Evolutionary conservation across 495 filamentous ascomycete genomes (phyloP), one percentile per base, ranked within the genome.

Genomic region (Terfezia boudieri): DNA sequence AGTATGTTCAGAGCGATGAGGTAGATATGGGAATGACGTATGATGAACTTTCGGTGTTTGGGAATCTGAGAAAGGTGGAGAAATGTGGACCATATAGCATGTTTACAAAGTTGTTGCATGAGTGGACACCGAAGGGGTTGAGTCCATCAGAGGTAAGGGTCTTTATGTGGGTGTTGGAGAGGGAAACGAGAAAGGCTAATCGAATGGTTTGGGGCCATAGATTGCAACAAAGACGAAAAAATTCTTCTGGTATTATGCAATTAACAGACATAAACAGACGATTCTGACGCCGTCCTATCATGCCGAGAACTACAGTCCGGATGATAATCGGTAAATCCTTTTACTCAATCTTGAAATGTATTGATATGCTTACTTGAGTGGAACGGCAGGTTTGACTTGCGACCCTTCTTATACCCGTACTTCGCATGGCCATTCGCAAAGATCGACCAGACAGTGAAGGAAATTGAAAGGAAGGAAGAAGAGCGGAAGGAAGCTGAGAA

Each of bases 71-170:
- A 12, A 88, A 92, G 62, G 73, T 75, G 32, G 61, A 76, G 53
- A 83, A 87, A 60, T 67, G 88, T 0, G 83, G 87, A 2, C 81
- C 83, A 0, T 89, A 72, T 60, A 74, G 71, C 36, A 79, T 80
- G 74, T 89, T 77, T 59, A 73, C 77, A 57, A 75, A 74, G 26
- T 73, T 93, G 0, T 69, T 86, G 8, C 76, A 83, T 57, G 69
- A 76, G 22, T 89, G 86, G 86, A 71, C 74, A 43, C 72, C 73
- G 36, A 70, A 73, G 51, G 23, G 41, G 8, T 63, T 57, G 60
- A 64, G 53, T 36, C 68, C 54, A 22, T 60, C 50, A 52, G 67
- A 74, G 53, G 43, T 48, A 70, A 72, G 22, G 63, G 63, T 17
- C 61, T 32, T 32, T 58, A 62, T 56, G 56, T 69, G 52, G 60